Evolutionary conservation across 768 basidiomycete genomes (phyloP).

Genomic region (Termitomyces sp.): DNA sequence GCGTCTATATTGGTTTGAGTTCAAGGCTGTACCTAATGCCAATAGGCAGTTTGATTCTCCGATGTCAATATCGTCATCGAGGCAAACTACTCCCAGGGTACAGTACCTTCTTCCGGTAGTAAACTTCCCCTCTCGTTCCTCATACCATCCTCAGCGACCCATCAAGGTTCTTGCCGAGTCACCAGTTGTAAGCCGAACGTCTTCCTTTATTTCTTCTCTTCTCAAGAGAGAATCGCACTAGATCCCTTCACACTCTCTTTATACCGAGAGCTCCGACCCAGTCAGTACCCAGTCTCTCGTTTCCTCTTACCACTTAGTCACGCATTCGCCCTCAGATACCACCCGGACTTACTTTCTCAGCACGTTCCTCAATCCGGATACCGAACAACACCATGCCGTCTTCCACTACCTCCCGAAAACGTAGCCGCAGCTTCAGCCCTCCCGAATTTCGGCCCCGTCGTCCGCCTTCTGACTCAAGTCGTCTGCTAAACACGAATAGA

Average conservation of each 20-base stretch:
- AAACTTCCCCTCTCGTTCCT: not conserved
- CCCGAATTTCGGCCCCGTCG: not conserved
- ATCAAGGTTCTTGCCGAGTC: conserved; percentile 5
- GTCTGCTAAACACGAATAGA: not conserved
- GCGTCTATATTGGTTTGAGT: not conserved
- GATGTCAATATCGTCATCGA: conserved; percentile 12
- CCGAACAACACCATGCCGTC: not conserved
- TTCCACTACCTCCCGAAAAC: conserved; percentile 4
- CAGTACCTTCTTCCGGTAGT: not conserved
- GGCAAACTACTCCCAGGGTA: conserved; percentile 3
- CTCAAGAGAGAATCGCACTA: not conserved
- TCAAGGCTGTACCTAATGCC: not conserved
- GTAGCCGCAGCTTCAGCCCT: conserved; percentile 8
- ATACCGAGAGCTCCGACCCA: not conserved
- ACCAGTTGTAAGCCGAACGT: conserved; percentile 2
- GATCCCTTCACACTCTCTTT: not conserved
- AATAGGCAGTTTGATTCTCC: not conserved
- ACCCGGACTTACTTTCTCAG: conserved; percentile 6
- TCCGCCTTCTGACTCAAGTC: not conserved
- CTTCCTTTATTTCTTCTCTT: not conserved
- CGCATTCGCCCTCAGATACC: conserved; percentile 1
- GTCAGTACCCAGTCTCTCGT: not conserved
- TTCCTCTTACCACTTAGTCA: not conserved
- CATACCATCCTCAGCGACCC: not conserved
- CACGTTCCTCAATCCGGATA: not conserved